Conservation (phyloP, 164 flowering plant species). For the Protea cynaroides region DNA sequence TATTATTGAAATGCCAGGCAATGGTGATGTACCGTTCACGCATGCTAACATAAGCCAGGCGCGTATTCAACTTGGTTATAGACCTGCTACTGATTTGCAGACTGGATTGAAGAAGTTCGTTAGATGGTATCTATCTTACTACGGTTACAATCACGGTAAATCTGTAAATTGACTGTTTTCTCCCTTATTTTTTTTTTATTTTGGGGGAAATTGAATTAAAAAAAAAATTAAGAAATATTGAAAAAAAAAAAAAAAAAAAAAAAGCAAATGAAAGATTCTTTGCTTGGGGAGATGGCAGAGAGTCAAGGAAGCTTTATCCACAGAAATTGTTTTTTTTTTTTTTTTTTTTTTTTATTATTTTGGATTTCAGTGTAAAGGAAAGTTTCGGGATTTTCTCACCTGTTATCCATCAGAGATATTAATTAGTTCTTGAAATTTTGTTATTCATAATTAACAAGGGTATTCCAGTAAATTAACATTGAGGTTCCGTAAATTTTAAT, state of each 20-base stretch:
- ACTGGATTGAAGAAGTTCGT: conserved; percentile 60
- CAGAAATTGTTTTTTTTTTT: too few relatives aligned
- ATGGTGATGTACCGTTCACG: conserved; percentile 1
- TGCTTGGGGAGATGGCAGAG: neutral
- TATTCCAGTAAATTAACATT: too few relatives aligned
- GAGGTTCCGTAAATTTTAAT: too few relatives aligned
- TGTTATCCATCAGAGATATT: too few relatives aligned
- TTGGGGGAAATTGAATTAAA: neutral
- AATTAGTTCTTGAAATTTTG: too few relatives aligned
- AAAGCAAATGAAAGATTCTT: neutral
- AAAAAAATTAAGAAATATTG: too few relatives aligned
- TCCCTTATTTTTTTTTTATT: conserved; percentile 7
- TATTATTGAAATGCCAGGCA: conserved; percentile 67
- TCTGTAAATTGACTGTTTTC: conserved; percentile 36
- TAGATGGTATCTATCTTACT: conserved; percentile 26
- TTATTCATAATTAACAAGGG: too few relatives aligned
- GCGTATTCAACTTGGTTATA: conserved; percentile 7
- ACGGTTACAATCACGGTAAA: conserved; percentile 49
- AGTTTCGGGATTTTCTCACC: too few relatives aligned
- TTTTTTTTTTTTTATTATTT: too few relatives aligned
- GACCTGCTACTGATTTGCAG: conserved; percentile 55
- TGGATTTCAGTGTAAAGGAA: too few relatives aligned
- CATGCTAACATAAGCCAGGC: conserved; percentile 27
- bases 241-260: neutral
- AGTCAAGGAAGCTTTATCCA: too few relatives aligned